Base-by-base conservation (phyloP, 371 early-diverging fungal species). In the Mucor lusitanicus region DNA sequence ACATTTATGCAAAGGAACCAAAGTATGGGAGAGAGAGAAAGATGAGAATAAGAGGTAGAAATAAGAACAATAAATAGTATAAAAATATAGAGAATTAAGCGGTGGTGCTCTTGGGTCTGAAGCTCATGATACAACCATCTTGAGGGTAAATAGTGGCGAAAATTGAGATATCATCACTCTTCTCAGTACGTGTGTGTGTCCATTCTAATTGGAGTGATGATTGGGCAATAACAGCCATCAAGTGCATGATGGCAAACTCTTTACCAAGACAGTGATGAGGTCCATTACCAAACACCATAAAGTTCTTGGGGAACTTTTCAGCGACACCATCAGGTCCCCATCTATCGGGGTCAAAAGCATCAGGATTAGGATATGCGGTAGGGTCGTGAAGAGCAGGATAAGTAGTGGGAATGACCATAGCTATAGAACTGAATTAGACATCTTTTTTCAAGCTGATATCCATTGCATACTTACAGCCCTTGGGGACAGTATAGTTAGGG, bases 121-220 rank as follows among this genome's bases (percentile, higher is more conserved):
- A 81, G 64, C 78, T 84, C 81, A 84, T 79, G 69, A 76, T 76
- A 65, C 81, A 81, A 23, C 80, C 84, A 69, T 84, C 84, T 66
- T 76, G 76, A 63, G 84, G 84, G 74, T 84, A 84, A 61, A 80
- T 84, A 53, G 84, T 84, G 62, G 84, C 84, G 65, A 84, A 84
- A 48, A 84, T 81, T 59, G 81, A 81, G 58, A 84, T 84, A 30
- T 81, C 79, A 50, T 84, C 84, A 64, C 81, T 81, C 71, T 80
- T 75, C 19, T 75, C 71, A 11, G 79, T 79, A 42, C 72, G 73
- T 33, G 71, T 67, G 42, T 79, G 79, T n/a, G 67, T 75, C 72
- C 71, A 79, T 62, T 79, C 74, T 61, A 79, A 59, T 60, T 63
- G 42, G 58, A 75, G 39, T 19, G 71, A 59, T 11, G 76, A 70